Percentiles rank a stretch among this genome's conserved stretches.
These are phyloP conservation scores for Leccinum disarticulatum DNA, from an alignment of 768 basidiomycete genomes.

Conservation along the genomic window DNA sequence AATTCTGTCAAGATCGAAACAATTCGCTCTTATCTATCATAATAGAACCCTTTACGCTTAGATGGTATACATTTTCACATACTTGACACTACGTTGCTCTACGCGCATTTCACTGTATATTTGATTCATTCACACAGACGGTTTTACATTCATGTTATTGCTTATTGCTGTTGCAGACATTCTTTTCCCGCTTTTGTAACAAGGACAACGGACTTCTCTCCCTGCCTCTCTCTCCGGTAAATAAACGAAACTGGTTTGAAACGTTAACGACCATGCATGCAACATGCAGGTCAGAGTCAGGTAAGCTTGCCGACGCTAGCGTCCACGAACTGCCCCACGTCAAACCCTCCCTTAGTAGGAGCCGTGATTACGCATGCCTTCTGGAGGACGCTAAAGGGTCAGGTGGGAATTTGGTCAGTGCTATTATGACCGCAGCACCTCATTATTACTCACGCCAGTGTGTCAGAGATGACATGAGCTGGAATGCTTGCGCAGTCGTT, in stretches of 20 bases:
- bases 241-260: neutral
- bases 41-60: constrained; percentile 22
- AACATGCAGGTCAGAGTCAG: constrained; percentile 25
- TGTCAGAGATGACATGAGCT: constrained; percentile 62
- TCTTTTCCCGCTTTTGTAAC: constrained; percentile 1
- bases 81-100: constrained; percentile 2
- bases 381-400: constrained; percentile 57
- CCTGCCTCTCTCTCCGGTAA: neutral
- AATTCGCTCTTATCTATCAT: constrained; percentile 24
- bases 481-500: constrained; percentile 63
- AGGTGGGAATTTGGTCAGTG: constrained; percentile 5
- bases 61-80: constrained; percentile 13
- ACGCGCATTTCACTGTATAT: constrained; percentile 18
- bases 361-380: constrained; percentile 68
- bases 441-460: constrained; percentile 55
- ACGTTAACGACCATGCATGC: neutral
- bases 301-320: constrained; percentile 50
- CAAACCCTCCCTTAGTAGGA: constrained; percentile 52
- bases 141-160: constrained; percentile 9
- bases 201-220: constrained; percentile 2
- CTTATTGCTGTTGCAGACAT: constrained; percentile 18
- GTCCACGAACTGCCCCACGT: constrained; percentile 58
- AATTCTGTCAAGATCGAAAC: constrained; percentile 20
- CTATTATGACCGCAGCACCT: neutral
- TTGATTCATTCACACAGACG: constrained; percentile 1